These are phyloP conservation scores for Vanrija sp. DNA, from an alignment of 1,284 basidiomycete genomes.

Conservation along the genomic window DNA sequence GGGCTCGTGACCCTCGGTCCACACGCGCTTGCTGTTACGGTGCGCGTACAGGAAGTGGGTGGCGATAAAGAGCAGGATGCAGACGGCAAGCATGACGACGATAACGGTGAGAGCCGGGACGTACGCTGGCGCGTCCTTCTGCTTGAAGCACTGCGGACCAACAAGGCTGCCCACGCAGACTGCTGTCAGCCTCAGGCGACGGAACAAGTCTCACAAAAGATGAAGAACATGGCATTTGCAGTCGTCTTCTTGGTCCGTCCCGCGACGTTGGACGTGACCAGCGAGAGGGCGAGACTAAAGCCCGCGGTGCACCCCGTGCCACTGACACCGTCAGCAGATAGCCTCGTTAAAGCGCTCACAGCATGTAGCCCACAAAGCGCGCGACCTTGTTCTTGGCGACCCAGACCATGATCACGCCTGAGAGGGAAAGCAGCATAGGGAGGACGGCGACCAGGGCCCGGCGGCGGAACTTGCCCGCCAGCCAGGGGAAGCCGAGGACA, in stretches of 20 bases:
- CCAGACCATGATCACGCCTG: conserved; percentile 21
- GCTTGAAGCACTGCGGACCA: conserved; percentile 12
- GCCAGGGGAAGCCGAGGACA: conserved; percentile 5
- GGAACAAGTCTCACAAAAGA: neutral
- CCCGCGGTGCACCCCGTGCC: no score
- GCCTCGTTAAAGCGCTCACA: neutral
- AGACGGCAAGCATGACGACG: neutral
- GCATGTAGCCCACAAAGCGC: conserved; percentile 7
- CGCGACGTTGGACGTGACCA: conserved; percentile 13
- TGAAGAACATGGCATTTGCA: conserved; percentile 14
- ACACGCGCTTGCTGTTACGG: neutral
- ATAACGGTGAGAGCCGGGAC: conserved; percentile 1
- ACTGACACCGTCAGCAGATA: no score
- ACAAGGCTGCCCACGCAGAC: conserved; percentile 8
- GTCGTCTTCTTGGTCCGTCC: conserved; percentile 26
- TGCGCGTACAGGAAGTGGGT: neutral
- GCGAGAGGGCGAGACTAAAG: neutral
- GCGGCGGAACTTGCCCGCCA: conserved; percentile 12
- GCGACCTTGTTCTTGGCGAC: neutral
- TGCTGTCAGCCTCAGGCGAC: no score
- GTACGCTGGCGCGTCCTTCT: conserved; percentile 5
- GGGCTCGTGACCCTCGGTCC: no score
- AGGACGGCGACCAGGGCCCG: conserved; percentile 9
- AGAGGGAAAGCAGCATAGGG: conserved; percentile 7
- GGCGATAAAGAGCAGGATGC: neutral